These are phyloP conservation scores for Colletotrichum paranaense DNA, from an alignment of 2,329 filamentous ascomycete genomes.

Conservation along the genomic window DNA sequence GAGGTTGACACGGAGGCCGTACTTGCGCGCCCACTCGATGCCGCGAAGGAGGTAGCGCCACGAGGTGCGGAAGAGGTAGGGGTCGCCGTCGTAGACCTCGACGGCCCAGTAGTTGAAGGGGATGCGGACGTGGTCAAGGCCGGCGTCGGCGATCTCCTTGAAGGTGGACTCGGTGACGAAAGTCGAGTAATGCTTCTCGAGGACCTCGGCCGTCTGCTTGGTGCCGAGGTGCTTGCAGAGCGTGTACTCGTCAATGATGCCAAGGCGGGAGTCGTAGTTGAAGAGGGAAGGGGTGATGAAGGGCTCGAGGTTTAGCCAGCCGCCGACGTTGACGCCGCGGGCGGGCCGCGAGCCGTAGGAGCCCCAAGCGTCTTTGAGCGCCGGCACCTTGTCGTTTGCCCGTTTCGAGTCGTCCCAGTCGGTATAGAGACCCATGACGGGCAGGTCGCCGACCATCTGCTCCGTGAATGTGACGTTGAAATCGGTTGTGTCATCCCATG, in stretches of 20 bases:
- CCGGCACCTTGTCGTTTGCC: slow-evolving; percentile 83
- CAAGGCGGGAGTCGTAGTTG: slow-evolving; percentile 68
- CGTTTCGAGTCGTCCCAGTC: slow-evolving; percentile 85
- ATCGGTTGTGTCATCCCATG: slow-evolving; percentile 89
- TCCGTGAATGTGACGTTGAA: slow-evolving; percentile 97
- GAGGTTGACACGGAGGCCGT: slow-evolving; percentile 91
- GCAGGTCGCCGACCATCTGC: slow-evolving; percentile 84
- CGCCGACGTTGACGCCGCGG: slow-evolving; percentile 90
- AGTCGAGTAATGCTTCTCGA: slow-evolving; percentile 93
- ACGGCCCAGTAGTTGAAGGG: slow-evolving; percentile 97
- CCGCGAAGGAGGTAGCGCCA: slow-evolving; percentile 94
- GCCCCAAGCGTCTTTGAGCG: slow-evolving; percentile 80
- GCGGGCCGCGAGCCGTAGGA: slow-evolving; percentile 83
- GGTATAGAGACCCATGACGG: slow-evolving; percentile 88
- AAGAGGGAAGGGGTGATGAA: slow-evolving; percentile 97
- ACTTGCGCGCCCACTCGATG: slow-evolving; percentile 93
- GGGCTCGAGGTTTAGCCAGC: slow-evolving; percentile 93
- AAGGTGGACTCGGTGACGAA: slow-evolving; percentile 91
- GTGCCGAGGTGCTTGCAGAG: slow-evolving; percentile 77
- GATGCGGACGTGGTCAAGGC: slow-evolving; percentile 96
- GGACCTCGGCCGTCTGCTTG: slow-evolving; percentile 68
- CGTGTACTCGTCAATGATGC: slow-evolving; percentile 90
- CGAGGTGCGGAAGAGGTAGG: slow-evolving; percentile 86
- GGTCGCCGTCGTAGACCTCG: slow-evolving; percentile 84
- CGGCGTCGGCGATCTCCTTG: slow-evolving; percentile 84